These are phyloP conservation scores for Emericellopsis atlantica DNA, from an alignment of 2,329 filamentous ascomycete genomes.

Conservation along the genomic window DNA sequence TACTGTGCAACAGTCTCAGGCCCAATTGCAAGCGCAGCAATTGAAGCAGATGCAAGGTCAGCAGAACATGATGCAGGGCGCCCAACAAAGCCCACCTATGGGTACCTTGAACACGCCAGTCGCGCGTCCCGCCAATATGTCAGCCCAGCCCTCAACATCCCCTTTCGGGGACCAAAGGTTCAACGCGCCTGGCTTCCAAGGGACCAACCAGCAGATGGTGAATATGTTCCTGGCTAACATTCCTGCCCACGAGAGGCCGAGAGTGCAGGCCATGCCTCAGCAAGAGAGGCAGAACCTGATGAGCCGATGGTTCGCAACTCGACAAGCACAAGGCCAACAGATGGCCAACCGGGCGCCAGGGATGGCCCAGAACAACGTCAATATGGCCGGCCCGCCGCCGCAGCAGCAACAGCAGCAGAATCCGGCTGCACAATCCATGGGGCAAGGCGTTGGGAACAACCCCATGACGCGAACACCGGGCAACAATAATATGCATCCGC, in stretches of 20 bases:
- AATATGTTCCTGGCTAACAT: background rate
- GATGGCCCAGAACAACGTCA: constrained; percentile 17
- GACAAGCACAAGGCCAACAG: constrained; percentile 15
- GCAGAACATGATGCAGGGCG: constrained; percentile 35
- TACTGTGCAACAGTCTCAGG: constrained; percentile 18
- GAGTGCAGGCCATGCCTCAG: background rate
- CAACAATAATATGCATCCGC: constrained; percentile 9
- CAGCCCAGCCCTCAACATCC: constrained; percentile 20
- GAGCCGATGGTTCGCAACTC: constrained; percentile 9
- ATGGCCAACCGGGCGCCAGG: constrained; percentile 16
- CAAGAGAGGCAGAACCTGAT: background rate
- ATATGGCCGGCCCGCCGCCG: constrained; percentile 14
- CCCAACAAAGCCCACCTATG: constrained; percentile 46
- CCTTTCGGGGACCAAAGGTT: constrained; percentile 41
- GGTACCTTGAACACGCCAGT: constrained; percentile 42
- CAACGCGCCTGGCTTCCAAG: constrained; percentile 36
- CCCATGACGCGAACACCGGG: constrained; percentile 6
- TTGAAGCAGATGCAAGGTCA: constrained; percentile 44
- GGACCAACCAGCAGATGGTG: background rate
- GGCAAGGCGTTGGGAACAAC: too few relatives aligned
- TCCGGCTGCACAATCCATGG: constrained; percentile 5
- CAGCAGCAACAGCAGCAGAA: constrained; percentile 15
- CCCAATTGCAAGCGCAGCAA: constrained; percentile 29
- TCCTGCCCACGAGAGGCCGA: background rate
- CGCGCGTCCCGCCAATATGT: constrained; percentile 27